phyloP scores from a whole-genome alignment of 2,329 filamentous ascomycete genomes.

The Cercospora zeae-maydis region DNA sequence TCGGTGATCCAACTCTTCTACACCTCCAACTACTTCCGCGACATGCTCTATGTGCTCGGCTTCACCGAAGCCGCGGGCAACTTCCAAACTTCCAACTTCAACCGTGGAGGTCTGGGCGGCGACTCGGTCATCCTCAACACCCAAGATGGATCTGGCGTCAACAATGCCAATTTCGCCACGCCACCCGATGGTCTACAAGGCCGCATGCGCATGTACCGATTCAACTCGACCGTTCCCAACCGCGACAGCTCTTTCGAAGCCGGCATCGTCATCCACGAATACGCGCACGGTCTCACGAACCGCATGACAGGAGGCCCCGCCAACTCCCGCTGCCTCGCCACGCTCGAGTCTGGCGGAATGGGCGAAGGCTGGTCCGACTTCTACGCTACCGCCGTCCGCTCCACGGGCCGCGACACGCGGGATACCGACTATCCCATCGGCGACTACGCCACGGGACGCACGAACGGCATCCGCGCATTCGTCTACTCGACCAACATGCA shows the following conservation, averaged over 20 bases:
- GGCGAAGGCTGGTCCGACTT: conserved; percentile 59
- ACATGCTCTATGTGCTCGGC: conserved; percentile 55
- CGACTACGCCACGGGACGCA: conserved; percentile 48
- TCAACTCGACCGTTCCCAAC: conserved; percentile 47
- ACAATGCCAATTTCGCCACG: conserved; percentile 59
- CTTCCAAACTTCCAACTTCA: conserved; percentile 58
- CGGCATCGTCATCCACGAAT: conserved; percentile 60
- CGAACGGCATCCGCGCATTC: conserved; percentile 49
- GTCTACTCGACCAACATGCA: conserved; percentile 51
- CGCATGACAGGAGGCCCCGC: conserved; percentile 57
- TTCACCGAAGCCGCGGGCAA: conserved; percentile 59
- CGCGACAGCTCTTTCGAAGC: conserved; percentile 58
- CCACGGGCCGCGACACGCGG: conserved; percentile 48
- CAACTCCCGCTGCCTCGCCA: conserved; percentile 50
- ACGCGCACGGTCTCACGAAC: conserved; percentile 52
- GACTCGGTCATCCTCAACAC: conserved; percentile 56
- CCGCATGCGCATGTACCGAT: conserved; percentile 60
- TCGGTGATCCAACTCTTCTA: conserved; percentile 61
- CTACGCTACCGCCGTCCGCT: conserved; percentile 51
- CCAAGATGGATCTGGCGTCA: conserved; percentile 53
- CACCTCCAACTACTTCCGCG: conserved; percentile 58
- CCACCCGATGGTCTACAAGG: conserved; percentile 51
- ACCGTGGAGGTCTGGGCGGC: conserved; percentile 49
- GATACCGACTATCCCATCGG: conserved; percentile 49
- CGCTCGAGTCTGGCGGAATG: conserved; percentile 54